Conservation (phyloP, 805 yeast species). For the Teunomyces cretensis region DNA sequence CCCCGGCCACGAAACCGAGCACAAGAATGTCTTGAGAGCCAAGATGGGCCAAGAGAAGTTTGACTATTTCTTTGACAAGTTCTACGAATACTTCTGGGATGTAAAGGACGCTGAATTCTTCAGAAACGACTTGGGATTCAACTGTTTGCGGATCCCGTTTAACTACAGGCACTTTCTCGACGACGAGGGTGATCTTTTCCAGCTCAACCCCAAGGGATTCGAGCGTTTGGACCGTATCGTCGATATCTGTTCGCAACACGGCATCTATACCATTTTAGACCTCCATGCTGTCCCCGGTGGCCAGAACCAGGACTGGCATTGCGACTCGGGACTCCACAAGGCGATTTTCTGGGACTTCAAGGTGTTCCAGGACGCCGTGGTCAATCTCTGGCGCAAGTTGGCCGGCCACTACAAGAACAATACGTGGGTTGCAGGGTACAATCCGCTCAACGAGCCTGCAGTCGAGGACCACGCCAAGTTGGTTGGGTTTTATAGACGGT, state of each 20-base stretch:
- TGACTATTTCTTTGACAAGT: constrained; percentile 49
- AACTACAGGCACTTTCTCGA: constrained; percentile 51
- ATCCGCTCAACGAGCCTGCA: constrained; percentile 54
- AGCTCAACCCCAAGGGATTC: constrained; percentile 46
- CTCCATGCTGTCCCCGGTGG: constrained; percentile 54
- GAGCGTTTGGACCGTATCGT: constrained; percentile 43
- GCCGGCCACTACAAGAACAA: constrained; percentile 49
- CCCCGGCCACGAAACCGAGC: constrained; percentile 55
- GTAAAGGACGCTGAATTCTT: constrained; percentile 49
- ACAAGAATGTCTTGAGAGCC: constrained; percentile 38
- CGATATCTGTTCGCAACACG: constrained; percentile 45
- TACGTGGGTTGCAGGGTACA: constrained; percentile 54
- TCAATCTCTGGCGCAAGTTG: constrained; percentile 45
- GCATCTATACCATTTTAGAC: constrained; percentile 49
- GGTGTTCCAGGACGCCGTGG: constrained; percentile 46
- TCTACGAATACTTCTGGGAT: constrained; percentile 55
- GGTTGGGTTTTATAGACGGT: constrained; percentile 35
- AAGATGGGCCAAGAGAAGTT: constrained; percentile 49
- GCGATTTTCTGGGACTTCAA: constrained; percentile 51
- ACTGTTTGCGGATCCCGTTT: constrained; percentile 51
- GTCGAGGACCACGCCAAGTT: constrained; percentile 43
- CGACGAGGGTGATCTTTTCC: constrained; percentile 44
- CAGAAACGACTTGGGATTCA: constrained; percentile 38
- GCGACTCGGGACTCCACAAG: constrained; percentile 47
- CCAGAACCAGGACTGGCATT: constrained; percentile 56